Evolutionary conservation across 441 rosid genomes (phyloP).

Genomic region (Pelargonium australe): DNA sequence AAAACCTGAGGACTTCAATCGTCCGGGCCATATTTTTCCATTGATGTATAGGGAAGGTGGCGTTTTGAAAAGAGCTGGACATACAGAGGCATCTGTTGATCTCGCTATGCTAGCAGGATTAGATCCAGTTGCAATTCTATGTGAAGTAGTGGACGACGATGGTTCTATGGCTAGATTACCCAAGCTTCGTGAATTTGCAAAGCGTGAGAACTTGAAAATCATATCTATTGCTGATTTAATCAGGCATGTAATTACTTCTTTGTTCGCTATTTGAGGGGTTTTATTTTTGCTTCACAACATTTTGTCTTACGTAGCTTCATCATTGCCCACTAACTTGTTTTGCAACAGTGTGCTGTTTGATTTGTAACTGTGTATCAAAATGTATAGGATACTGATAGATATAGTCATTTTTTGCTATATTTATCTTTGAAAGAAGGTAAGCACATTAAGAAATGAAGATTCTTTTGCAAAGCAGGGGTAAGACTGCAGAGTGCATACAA

Average conservation of each 20-base stretch:
- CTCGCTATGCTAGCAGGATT: conserved; percentile 82
- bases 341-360: too few relatives aligned
- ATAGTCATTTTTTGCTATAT: too few relatives aligned
- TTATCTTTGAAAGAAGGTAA: too few relatives aligned
- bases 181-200: conserved; percentile 64
- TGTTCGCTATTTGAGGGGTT: background rate
- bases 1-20: conserved; percentile 83
- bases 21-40: conserved; percentile 93
- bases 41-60: conserved; percentile 86
- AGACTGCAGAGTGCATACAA: too few relatives aligned
- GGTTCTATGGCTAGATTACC: conserved; percentile 84
- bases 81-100: conserved; percentile 97
- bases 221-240: conserved; percentile 87
- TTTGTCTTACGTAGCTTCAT: too few relatives aligned
- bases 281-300: conserved; percentile 4
- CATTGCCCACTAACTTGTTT: too few relatives aligned
- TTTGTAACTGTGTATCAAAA: too few relatives aligned
- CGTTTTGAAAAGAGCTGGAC: conserved; percentile 91
- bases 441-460: background rate
- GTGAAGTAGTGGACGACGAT: conserved; percentile 81
- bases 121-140: conserved; percentile 66
- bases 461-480: background rate
- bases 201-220: conserved; percentile 58
- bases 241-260: conserved; percentile 33
- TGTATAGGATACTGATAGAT: too few relatives aligned